Conservation (phyloP, 169 alveolate species). For the Plasmodium sp. region DNA sequence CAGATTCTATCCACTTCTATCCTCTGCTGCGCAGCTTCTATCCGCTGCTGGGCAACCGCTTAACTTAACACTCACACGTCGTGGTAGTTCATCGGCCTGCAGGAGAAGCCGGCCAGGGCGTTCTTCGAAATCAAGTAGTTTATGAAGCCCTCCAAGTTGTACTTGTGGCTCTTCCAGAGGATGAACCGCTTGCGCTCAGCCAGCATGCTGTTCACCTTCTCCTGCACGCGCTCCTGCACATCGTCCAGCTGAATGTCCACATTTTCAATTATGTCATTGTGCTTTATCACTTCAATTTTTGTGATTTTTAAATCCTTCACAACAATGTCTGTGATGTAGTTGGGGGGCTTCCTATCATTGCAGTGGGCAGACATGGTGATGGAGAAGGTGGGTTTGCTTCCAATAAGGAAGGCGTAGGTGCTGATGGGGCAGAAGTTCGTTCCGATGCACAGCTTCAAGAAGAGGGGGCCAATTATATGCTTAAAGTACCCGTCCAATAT, state of each 20-base stretch:
- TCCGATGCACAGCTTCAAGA: constrained; percentile 56
- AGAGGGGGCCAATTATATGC: constrained; percentile 63
- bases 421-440: constrained; percentile 65
- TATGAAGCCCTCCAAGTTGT: constrained; percentile 37
- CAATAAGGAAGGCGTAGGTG: constrained; percentile 44
- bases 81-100: constrained; percentile 13
- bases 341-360: constrained; percentile 8
- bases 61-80: background rate
- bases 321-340: constrained; percentile 25
- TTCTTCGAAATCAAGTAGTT: constrained; percentile 52
- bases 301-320: constrained; percentile 41
- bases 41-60: too few species aligned
- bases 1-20: too few species aligned
- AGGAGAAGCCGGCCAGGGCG: constrained; percentile 22
- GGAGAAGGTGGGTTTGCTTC: constrained; percentile 54
- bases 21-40: too few species aligned
- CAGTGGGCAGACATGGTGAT: constrained; percentile 29
- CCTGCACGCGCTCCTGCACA: constrained; percentile 33
- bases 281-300: constrained; percentile 47
- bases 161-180: constrained; percentile 42
- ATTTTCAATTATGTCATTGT: constrained; percentile 26
- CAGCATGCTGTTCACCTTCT: constrained; percentile 45
- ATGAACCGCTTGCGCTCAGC: constrained; percentile 14
- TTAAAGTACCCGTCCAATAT: constrained; percentile 23
- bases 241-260: constrained; percentile 52